Conservation (phyloP, 2,329 filamentous ascomycete genomes). For the Epichloe amarillans region DNA sequence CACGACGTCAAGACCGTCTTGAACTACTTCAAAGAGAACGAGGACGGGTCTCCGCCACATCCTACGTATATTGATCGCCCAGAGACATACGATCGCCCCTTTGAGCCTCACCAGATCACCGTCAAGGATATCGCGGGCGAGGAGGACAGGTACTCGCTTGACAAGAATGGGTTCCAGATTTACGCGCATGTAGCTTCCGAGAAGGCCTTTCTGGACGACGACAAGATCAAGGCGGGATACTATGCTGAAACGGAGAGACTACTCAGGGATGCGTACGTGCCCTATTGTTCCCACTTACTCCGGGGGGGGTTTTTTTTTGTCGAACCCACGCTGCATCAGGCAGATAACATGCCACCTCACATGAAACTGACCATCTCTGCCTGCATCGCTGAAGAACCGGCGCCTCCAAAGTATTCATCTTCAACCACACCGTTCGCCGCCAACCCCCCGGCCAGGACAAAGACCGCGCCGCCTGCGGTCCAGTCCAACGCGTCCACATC, state of each 20-base stretch:
- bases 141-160: conserved; percentile 24
- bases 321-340: too few species aligned
- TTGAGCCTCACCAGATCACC: conserved; percentile 14
- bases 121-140: conserved; percentile 23
- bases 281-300: not conserved
- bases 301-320: too few species aligned
- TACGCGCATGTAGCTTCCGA: conserved; percentile 17
- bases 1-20: conserved; percentile 21
- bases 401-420: conserved; percentile 41
- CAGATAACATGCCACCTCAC: too few species aligned
- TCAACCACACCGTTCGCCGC: conserved; percentile 45
- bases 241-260: conserved; percentile 60
- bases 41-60: conserved; percentile 26
- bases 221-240: conserved; percentile 48
- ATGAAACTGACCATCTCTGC: too few species aligned
- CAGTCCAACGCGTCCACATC: conserved; percentile 37
- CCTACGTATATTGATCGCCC: conserved; percentile 22
- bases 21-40: conserved; percentile 27
- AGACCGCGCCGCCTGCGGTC: conserved; percentile 24
- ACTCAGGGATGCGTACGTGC: conserved; percentile 41
- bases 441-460: conserved; percentile 29
- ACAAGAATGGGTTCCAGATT: conserved; percentile 25
- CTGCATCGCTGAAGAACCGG: conserved; percentile 31
- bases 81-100: conserved; percentile 20
- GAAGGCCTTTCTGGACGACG: conserved; percentile 37